phyloP scores from a whole-genome alignment of 495 filamentous ascomycete genomes.

The Aspergillus nidulans region DNA sequence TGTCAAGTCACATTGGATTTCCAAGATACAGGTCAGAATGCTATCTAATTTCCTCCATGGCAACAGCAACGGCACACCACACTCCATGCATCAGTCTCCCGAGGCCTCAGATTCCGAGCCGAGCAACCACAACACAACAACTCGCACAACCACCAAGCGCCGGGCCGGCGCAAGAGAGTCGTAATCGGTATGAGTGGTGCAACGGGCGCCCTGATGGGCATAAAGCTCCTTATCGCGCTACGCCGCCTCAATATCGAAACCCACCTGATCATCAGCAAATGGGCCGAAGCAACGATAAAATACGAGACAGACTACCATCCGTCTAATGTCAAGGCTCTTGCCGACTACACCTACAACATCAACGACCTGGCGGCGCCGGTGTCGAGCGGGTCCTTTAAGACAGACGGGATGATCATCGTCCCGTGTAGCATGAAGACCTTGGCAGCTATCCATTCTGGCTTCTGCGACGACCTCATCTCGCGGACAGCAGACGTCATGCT shows the following conservation, averaged over 20 bases:
- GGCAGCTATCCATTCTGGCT: constrained; percentile 26
- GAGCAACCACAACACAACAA: neutral
- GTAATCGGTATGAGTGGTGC: constrained; percentile 41
- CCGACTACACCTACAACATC: constrained; percentile 35
- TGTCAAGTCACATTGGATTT: too few species aligned
- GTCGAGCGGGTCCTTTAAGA: constrained; percentile 32
- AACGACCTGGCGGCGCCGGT: constrained; percentile 36
- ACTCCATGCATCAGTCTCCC: constrained; percentile 6
- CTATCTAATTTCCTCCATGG: neutral
- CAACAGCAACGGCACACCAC: constrained; percentile 14
- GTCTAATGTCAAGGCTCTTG: constrained; percentile 29
- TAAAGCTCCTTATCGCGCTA: constrained; percentile 33
- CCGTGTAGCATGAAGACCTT: constrained; percentile 43
- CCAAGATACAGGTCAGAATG: neutral
- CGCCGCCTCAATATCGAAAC: constrained; percentile 38
- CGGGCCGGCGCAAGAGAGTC: constrained; percentile 17
- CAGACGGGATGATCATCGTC: constrained; percentile 39
- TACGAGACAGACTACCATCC: constrained; percentile 38
- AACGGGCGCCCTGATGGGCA: constrained; percentile 35
- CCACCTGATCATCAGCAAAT: constrained; percentile 41
- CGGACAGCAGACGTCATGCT: constrained; percentile 44
- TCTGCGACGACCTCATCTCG: constrained; percentile 43
- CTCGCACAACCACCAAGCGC: neutral
- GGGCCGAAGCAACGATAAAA: constrained; percentile 39
- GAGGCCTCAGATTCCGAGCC: constrained; percentile 2